A percentile compares a stretch with the other conserved stretches of the same genome.
Conservation (phyloP, 306 rosid genomes). For the Nissolia schottii region DNA sequence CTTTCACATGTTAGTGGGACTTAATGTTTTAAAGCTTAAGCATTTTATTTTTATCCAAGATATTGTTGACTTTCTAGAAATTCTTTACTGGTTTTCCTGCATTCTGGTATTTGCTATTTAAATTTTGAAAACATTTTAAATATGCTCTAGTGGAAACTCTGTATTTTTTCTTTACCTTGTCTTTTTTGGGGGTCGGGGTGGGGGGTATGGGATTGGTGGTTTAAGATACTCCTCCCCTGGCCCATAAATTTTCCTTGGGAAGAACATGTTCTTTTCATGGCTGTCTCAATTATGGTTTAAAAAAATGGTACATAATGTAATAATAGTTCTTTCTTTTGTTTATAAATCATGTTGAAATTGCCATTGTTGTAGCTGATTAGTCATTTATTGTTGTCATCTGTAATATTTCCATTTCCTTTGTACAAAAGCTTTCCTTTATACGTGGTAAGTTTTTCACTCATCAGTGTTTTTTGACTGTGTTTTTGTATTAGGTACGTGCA, state of each 20-base stretch:
- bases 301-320: neutral
- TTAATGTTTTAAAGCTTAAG: neutral
- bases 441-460: neutral
- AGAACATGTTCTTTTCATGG: neutral
- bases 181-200: neutral
- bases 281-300: neutral
- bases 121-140: neutral
- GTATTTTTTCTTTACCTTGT: neutral
- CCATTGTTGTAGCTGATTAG: neutral
- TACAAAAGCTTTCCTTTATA: neutral
- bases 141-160: neutral
- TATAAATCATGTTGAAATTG: neutral
- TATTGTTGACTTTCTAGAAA: neutral
- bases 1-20: constrained; percentile 80
- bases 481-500: constrained; percentile 69
- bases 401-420: neutral
- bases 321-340: neutral
- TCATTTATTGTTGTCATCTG: neutral
- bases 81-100: neutral
- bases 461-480: neutral
- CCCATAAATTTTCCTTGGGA: neutral
- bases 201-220: no score
- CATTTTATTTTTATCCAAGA: constrained; percentile 5
- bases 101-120: neutral
- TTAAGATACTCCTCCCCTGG: neutral